These are phyloP conservation scores for Cryphonectria japonica DNA, from an alignment of 2,329 filamentous ascomycete genomes.

Conservation along the genomic window DNA sequence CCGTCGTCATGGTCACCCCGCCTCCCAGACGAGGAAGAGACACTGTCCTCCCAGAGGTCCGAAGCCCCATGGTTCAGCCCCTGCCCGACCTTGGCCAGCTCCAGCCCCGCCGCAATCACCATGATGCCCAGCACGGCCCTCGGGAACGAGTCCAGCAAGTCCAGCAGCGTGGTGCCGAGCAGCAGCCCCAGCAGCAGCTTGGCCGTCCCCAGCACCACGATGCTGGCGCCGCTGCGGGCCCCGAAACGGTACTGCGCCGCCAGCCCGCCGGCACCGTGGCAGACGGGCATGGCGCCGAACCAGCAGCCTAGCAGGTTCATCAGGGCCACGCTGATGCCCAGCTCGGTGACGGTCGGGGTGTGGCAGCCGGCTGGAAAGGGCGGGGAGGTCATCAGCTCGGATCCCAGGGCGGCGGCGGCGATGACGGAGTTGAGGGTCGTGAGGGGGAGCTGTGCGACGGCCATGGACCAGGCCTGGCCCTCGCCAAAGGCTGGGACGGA, in stretches of 20 bases:
- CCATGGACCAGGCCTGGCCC: constrained; percentile 57
- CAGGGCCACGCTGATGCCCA: constrained; percentile 78
- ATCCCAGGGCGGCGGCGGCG: constrained; percentile 78
- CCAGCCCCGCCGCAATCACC: constrained; percentile 86
- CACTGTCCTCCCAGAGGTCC: constrained; percentile 57
- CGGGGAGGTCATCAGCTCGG: constrained; percentile 65
- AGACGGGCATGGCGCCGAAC: constrained; percentile 95
- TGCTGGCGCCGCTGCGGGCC: constrained; percentile 81
- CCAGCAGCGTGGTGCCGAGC: constrained; percentile 74
- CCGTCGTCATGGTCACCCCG: constrained; percentile 49
- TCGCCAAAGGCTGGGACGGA: constrained; percentile 47
- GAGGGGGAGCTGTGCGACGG: constrained; percentile 84
- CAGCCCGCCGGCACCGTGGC: constrained; percentile 88
- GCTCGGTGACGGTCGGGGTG: constrained; percentile 71
- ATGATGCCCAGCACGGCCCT: constrained; percentile 79
- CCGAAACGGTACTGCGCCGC: constrained; percentile 93
- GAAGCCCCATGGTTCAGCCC: constrained; percentile 74
- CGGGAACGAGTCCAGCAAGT: constrained; percentile 73
- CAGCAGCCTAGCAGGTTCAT: constrained; percentile 89
- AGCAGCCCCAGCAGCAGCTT: constrained; percentile 78
- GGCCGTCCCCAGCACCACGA: constrained; percentile 75
- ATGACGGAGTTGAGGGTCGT: constrained; percentile 93
- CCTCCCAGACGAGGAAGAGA: background rate
- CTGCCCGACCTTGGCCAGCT: constrained; percentile 83
- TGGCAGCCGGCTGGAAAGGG: constrained; percentile 43